A percentile compares a stretch with the other conserved stretches of the same genome.
These are phyloP conservation scores for Vitis riparia DNA, from an alignment of 164 flowering plant genomes.

Conservation along the genomic window DNA sequence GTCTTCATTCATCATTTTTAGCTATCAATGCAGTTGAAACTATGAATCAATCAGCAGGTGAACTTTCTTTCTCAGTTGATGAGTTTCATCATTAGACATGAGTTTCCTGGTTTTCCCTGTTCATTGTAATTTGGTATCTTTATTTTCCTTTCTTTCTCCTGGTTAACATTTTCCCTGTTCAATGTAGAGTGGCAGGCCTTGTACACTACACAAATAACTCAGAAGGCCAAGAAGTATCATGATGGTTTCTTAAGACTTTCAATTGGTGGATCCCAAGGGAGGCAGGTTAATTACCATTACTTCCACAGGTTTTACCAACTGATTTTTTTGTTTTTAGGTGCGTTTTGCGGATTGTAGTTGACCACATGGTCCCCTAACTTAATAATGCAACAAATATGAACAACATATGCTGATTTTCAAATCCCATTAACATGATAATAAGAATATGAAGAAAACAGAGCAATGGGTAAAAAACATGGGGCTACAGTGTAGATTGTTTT, in stretches of 20 bases:
- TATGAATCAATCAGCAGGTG: neutral
- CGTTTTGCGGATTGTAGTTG: neutral
- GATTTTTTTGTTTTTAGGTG: neutral
- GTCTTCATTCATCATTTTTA: neutral
- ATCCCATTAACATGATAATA: neutral
- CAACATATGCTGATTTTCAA: neutral
- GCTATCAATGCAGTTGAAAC: neutral
- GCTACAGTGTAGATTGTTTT: neutral
- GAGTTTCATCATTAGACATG: neutral
- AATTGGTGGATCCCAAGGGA: slow-evolving; percentile 42
- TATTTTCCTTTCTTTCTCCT: neutral
- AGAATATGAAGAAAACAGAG: slow-evolving; percentile 1
- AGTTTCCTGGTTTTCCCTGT: neutral
- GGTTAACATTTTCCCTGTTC: neutral
- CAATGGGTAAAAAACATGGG: too few species aligned
- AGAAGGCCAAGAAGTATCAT: slow-evolving; percentile 79
- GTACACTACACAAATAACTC: slow-evolving; percentile 68
- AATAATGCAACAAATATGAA: neutral
- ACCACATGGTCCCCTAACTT: neutral
- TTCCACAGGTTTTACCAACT: neutral
- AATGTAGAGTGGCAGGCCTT: slow-evolving; percentile 67
- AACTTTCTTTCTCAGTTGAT: neutral
- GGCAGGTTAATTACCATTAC: slow-evolving; percentile 50
- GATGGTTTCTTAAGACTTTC: slow-evolving; percentile 62
- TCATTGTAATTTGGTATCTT: neutral